Conservation (phyloP, 306 rosid genomes). For the Datisca glomerata region DNA sequence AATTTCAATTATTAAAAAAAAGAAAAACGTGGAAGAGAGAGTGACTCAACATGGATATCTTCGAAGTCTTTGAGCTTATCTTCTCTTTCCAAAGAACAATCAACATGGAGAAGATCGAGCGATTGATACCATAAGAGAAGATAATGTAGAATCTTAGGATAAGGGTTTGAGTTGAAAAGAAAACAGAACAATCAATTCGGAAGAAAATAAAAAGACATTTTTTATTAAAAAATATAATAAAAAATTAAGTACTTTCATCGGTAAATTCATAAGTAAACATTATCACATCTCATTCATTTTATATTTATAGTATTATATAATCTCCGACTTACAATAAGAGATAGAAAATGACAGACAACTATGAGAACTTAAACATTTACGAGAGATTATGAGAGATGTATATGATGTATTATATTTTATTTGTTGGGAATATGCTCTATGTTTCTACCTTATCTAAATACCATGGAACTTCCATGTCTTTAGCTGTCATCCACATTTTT, state of each 20-base stretch:
- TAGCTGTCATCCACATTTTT: background rate
- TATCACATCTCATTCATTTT: no score
- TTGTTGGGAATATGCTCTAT: no score
- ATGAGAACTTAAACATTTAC: no score
- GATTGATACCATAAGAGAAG: background rate
- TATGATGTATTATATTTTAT: no score
- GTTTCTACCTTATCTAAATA: background rate
- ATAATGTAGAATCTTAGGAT: background rate
- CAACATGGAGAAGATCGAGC: background rate
- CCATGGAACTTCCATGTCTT: background rate
- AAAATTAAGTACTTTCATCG: no score
- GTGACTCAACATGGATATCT: background rate
- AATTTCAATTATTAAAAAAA: no score
- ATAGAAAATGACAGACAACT: no score
- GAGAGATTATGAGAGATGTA: no score
- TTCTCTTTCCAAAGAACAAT: background rate
- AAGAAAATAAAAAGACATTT: background rate
- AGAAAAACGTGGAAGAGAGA: no score
- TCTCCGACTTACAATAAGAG: no score
- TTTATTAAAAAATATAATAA: background rate
- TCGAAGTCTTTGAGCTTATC: background rate
- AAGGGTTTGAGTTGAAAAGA: background rate
- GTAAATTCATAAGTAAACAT: no score
- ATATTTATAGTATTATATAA: no score
- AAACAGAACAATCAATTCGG: slow-evolving; percentile 1